Evolutionary conservation across 164 flowering plant species (phyloP), one percentile per base, ranked within the genome.

Genomic region (Stephania cephalantha): DNA sequence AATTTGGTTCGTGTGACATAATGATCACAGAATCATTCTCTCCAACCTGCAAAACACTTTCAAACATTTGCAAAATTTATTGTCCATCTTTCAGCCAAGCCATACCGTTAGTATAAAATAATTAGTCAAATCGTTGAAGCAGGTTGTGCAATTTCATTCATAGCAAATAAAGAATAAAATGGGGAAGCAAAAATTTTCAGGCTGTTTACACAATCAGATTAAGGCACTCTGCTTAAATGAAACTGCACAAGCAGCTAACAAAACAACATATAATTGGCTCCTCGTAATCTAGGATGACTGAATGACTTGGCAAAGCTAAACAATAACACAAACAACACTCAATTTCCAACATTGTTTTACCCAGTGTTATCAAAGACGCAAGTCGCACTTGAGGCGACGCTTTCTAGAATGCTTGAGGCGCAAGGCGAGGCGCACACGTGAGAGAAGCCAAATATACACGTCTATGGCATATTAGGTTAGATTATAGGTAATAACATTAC

Each of bases 1-100:
- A 96, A 78, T 76, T 90, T 45, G 99, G 99, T 83, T 96, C 99
- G 79, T 96, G 99, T 64, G 99, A 94, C 88, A 96, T 87, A 73
- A 96, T 85, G 78, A 96, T 96, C 73, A 96, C 98, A 45, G 89
- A 87, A 76, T 96, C 99, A 79, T 85, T 74, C 25, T 88, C 93
- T 48, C 88, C 87, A 63, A 96, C 90, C 99, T 96, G 84, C 65
- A 79, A 74, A 74, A 66, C 67, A n/a, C 58, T 65, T 73, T 9
- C 55, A 42, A 74, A 74, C 13, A 46, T 45, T 61, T 18, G n/a
- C 42, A 70, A 20, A 25, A 50, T 50, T 50, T 15, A 35, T 9
- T 9, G 10, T 50, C 55, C 55, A 50, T 50, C 55, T 13, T 50
- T 50, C 55, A 50, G 55, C 10, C 15, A 50, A 50, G 31, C 71